Evolutionary conservation across 306 rosid genomes (phyloP).

Genomic region (Inga leiocalycina): DNA sequence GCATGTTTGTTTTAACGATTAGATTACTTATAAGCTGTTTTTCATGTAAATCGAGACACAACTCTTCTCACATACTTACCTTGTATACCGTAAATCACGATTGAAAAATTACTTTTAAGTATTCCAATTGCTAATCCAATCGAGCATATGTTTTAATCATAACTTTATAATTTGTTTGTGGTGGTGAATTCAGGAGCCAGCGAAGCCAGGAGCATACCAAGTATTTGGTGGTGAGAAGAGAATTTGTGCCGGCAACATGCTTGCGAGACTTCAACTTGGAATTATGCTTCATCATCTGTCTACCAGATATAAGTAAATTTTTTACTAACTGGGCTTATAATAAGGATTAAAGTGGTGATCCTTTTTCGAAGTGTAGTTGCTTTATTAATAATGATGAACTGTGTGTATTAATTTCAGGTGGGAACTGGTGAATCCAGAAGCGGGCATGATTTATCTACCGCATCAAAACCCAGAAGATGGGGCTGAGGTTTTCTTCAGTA

Average conservation of each 20-base stretch:
- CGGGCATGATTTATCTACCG: slow-evolving; percentile 34
- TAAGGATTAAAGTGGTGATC: too few relatives aligned
- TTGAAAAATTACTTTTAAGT: too few relatives aligned
- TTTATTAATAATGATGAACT: background rate
- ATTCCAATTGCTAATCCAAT: too few relatives aligned
- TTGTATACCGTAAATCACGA: too few relatives aligned
- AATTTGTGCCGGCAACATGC: slow-evolving; percentile 52
- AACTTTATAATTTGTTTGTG: background rate
- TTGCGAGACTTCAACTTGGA: slow-evolving; percentile 45
- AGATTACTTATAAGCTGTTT: too few relatives aligned
- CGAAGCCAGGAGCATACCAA: slow-evolving; percentile 38
- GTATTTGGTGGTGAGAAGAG: slow-evolving; percentile 49
- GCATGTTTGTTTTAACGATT: too few relatives aligned
- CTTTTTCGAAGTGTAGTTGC: too few relatives aligned
- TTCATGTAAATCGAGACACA: too few relatives aligned
- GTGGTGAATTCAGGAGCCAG: background rate
- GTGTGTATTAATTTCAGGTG: slow-evolving; percentile 33
- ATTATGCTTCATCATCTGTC: slow-evolving; percentile 51
- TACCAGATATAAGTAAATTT: slow-evolving; percentile 43
- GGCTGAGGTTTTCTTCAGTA: slow-evolving; percentile 37
- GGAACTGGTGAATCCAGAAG: slow-evolving; percentile 44
- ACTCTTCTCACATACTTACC: too few relatives aligned
- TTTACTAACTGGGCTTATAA: too few relatives aligned
- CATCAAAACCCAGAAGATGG: slow-evolving; percentile 40
- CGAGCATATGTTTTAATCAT: background rate